phyloP scores from a whole-genome alignment of 768 basidiomycete species.

The Amanita thiersii region DNA sequence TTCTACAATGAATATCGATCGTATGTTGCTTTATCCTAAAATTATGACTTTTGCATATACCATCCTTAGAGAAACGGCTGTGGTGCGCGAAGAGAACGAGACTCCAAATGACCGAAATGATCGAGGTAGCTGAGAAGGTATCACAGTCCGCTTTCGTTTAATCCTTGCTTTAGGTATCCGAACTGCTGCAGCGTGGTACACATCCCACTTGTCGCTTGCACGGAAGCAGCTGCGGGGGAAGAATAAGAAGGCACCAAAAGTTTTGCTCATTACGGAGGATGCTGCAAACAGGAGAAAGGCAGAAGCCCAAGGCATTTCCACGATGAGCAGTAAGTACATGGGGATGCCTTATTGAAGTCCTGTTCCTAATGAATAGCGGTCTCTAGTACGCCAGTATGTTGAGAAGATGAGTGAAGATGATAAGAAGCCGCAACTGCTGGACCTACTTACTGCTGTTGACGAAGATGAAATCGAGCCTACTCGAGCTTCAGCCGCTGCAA shows the following conservation, averaged over 20 bases:
- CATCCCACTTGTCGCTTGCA: conserved; percentile 52
- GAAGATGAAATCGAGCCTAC: conserved; percentile 60
- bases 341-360: no score
- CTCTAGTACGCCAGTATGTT: conserved; percentile 70
- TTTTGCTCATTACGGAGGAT: conserved; percentile 88
- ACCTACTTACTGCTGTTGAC: conserved; percentile 69
- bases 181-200: conserved; percentile 83
- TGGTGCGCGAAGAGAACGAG: conserved; percentile 69
- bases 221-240: conserved; percentile 42
- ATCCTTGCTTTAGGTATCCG: conserved; percentile 82
- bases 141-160: not conserved
- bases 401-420: conserved; percentile 59
- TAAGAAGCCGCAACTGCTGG: conserved; percentile 44
- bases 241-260: conserved; percentile 37
- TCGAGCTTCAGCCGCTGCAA: conserved; percentile 32
- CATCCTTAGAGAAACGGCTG: conserved; percentile 62
- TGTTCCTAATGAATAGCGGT: no score
- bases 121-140: conserved; percentile 47
- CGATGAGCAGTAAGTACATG: conserved; percentile 62
- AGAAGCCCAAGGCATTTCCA: conserved; percentile 49
- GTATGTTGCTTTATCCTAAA: conserved; percentile 33
- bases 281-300: conserved; percentile 76
- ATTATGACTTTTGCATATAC: not conserved
- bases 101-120: conserved; percentile 94
- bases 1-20: conserved; percentile 85